Conservation (phyloP, 495 filamentous ascomycete species). For the Talaromyces trachyspermus region DNA sequence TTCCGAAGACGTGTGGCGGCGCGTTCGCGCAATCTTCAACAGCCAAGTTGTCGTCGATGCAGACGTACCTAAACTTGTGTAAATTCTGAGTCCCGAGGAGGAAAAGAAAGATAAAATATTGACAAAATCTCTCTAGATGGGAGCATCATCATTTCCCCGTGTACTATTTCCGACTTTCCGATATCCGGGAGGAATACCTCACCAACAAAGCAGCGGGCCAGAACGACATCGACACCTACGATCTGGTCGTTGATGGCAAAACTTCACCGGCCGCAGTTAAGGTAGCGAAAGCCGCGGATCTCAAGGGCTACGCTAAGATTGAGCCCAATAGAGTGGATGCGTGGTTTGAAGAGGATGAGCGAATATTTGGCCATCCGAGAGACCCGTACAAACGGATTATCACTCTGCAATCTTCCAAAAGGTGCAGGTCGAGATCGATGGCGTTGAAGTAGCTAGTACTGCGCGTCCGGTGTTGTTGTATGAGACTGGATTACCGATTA, state of each 20-base stretch:
- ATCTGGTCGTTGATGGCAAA: neutral
- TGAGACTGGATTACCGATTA: conserved; percentile 30
- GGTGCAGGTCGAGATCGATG: conserved; percentile 41
- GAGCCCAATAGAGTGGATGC: conserved; percentile 22
- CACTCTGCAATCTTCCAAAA: conserved; percentile 40
- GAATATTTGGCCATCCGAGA: conserved; percentile 51
- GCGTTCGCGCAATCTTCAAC: conserved; percentile 6
- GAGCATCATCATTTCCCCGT: neutral
- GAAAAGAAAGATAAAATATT: neutral
- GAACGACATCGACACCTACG: neutral
- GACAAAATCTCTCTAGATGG: neutral
- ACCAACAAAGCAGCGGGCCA: neutral
- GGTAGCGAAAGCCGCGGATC: neutral
- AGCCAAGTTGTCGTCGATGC: conserved; percentile 3
- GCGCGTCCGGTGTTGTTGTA: conserved; percentile 5
- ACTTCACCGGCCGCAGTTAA: conserved; percentile 1
- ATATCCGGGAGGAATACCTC: neutral
- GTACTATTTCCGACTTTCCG: neutral
- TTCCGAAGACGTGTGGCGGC: conserved; percentile 5
- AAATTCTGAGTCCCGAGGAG: neutral
- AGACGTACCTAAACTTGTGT: conserved; percentile 5
- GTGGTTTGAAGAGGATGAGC: conserved; percentile 56
- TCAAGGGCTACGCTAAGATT: conserved; percentile 6
- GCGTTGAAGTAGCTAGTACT: conserved; percentile 36
- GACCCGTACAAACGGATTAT: conserved; percentile 57